These are phyloP conservation scores for Obelidium mucronatum DNA, from an alignment of 192 early-diverging fungal species.

Conservation along the genomic window DNA sequence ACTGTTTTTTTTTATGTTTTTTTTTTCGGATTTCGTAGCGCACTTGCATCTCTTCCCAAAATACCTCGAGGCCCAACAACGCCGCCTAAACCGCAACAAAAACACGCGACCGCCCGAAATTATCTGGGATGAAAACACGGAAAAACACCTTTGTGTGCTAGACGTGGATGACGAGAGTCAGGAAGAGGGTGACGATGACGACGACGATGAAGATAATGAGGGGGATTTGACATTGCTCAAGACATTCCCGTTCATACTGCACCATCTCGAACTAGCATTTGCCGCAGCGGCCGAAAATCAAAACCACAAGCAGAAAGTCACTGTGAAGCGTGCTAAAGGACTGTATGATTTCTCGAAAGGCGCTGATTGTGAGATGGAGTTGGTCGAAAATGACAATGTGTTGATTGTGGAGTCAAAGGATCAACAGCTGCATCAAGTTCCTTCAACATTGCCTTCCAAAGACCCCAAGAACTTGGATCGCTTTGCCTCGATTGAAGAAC, in stretches of 20 bases:
- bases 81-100: no score
- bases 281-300: not conserved
- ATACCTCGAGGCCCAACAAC: not conserved
- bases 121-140: not conserved
- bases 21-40: no score
- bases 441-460: not conserved
- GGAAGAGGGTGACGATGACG: constrained; percentile 3
- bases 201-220: constrained; percentile 2
- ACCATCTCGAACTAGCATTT: not conserved
- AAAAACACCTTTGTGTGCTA: not conserved
- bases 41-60: no score
- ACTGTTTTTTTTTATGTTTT: no score
- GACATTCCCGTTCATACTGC: not conserved
- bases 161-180: not conserved
- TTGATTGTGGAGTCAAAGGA: not conserved
- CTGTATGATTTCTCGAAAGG: constrained; percentile 21
- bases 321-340: not conserved
- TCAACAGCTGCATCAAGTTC: no score
- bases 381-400: not conserved
- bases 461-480: not conserved
- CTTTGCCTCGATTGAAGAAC: constrained; percentile 25
- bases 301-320: no score
- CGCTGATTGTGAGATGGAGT: constrained; percentile 22
- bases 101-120: not conserved
- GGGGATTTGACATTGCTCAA: no score